Percentiles rank a stretch among this genome's conserved stretches.
Evolutionary conservation across 371 early-diverging fungal genomes (phyloP).

Genomic region (Homolaphlyctis polyrhiza): DNA sequence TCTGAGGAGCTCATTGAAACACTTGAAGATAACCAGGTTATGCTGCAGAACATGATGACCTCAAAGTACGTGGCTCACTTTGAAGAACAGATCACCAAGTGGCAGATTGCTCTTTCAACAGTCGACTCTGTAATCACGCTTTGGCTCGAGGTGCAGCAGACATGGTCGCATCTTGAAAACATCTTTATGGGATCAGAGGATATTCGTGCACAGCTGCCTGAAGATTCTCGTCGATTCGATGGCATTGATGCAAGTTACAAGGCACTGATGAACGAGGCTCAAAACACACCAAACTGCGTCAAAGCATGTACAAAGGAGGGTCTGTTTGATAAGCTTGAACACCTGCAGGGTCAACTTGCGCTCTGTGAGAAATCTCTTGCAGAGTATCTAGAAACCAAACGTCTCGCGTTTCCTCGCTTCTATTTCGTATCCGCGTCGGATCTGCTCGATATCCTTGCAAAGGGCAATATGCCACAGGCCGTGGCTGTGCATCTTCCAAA

Average conservation of each 20-base stretch:
- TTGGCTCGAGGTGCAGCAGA: constrained; percentile 60
- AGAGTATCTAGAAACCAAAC: constrained; percentile 60
- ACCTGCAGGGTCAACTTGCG: constrained; percentile 51
- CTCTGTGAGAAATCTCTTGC: constrained; percentile 61
- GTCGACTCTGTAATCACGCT: constrained; percentile 53
- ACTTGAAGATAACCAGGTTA: constrained; percentile 61
- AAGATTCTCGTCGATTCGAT: constrained; percentile 58
- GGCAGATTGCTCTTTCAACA: constrained; percentile 53
- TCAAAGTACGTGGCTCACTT: constrained; percentile 58
- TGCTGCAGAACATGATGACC: constrained; percentile 63
- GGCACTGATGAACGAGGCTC: constrained; percentile 48
- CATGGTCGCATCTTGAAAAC: constrained; percentile 59
- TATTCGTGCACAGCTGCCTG: constrained; percentile 59
- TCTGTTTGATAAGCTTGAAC: constrained; percentile 47
- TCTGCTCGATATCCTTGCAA: constrained; percentile 60
- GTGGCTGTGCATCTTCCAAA: constrained; percentile 55
- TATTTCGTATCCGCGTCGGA: constrained; percentile 60
- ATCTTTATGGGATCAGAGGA: constrained; percentile 63
- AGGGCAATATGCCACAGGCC: constrained; percentile 52
- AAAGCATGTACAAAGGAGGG: constrained; percentile 51
- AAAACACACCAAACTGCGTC: constrained; percentile 53
- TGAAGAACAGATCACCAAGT: constrained; percentile 53
- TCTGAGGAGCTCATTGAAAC: constrained; percentile 61
- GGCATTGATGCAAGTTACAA: constrained; percentile 51
- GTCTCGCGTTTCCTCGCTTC: constrained; percentile 60